Base-by-base conservation (phyloP, 1,139 yeast species). In the Zhuliangozyma parablackwelliae region DNA sequence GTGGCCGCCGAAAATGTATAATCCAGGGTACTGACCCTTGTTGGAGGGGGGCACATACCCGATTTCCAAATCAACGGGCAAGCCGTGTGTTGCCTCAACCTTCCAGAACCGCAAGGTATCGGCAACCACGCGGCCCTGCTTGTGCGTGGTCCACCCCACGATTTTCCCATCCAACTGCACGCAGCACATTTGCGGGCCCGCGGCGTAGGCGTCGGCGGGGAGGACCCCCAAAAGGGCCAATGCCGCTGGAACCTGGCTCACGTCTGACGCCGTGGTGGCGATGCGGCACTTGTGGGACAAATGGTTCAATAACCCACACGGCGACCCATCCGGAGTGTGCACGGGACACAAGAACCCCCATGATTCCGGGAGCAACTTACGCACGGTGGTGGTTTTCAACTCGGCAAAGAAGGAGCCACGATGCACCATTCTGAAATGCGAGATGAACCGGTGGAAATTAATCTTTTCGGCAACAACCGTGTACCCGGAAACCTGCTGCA, bases 261-360 rank as follows among this genome's bases (percentile, higher is more conserved):
- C 92, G 56, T 89, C 95, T 2, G 82, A 68, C 31, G 80, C 82
- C 33, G 66, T 64, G 8, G 97, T 90, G 6, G 96, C 80, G 45
- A 92, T 84, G 52, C 76, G 74, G 74, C 99, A 92, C 62, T 87
- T 88, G 65, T 92, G 97, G 9, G 98, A 83, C 69, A 92, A 82
- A 71, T 92, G 99, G 65, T 94, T 94, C 53, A 92, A 73, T 59
- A 92, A 72, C 67, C 99, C 99, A 82, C 99, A 92, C 20, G 99
- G 99, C 35, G 97, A 86, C 54, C 99, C 99, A 84, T 92, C 99
- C 3, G 99, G 99, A 11, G 99, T 92, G 65, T 92, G 98, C 12
- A 94, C 98, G 16, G 99, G 98, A 69, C 99, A 94, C 51, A 94
- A 67, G 74, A 92, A 94, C 6, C 97, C 97, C 99, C 99, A 92